Base-by-base conservation (phyloP, 371 early-diverging fungal genomes). In the Neoconidiobolus thromboides region DNA sequence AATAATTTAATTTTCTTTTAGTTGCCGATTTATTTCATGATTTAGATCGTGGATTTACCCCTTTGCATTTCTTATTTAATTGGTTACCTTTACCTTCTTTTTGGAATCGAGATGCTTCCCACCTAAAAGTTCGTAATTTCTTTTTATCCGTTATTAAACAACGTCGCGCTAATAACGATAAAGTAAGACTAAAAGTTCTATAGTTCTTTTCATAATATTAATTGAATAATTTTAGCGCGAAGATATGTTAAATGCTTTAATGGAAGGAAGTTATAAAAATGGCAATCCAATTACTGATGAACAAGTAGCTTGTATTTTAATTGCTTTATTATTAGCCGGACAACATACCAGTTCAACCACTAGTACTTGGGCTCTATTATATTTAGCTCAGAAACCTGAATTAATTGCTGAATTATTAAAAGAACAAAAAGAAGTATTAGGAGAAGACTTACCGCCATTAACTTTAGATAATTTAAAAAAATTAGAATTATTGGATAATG, bases 271-370 rank as follows among this genome's bases (percentile, higher is more conserved):
- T 15, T 96, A 95, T 78, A 90, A 89, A 74, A 81, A 86, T 65
- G 96, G 96, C 44, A 72, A 75, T 46, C 71, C 71, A 50, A 64
- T 87, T 50, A 75, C 83, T 38, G 92, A 95, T 62, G 69, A 77
- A 46, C 89, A 90, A 62, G 79, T 89, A 62, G 87, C 91, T 15
- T 86, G 90, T 76, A 82, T 96, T 79, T 83, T 93, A 85, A 96
- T 94, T 75, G 96, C 96, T 26, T 69, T 89, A 49, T 75, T 95
- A 42, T 88, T 96, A 79, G 97, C 91, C 49, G 97, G 97, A 14
- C 95, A 95, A 71, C 97, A 96, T 73, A 95, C 97, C 2, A 79
- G 80, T 26, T 88, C 94, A 9, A 91, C 97, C 36, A 93, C 96
- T 15, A 76, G 83, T 10, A 81, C 92, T 43, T 96, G 97, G 97